Conservation (phyloP, 75 land plant genomes). For the Cunninghamia lanceolata region DNA sequence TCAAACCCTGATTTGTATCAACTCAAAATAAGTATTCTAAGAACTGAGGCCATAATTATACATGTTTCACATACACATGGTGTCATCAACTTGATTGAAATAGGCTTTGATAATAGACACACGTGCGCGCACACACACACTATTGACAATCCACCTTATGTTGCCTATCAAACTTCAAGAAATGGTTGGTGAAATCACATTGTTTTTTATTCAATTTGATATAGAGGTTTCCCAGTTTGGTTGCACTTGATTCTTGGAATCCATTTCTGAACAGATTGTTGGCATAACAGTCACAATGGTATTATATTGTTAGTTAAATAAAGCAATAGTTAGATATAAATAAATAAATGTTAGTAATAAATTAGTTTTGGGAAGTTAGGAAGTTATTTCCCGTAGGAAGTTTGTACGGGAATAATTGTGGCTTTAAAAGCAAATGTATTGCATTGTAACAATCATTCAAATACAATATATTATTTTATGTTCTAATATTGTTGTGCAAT, state of each 20-base stretch:
- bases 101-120: neutral
- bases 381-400: too few relatives aligned
- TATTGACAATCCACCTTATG: neutral
- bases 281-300: too few relatives aligned
- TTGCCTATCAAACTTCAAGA: neutral
- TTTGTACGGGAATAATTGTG: too few relatives aligned
- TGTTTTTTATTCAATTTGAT: conserved; percentile 5
- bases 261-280: conserved; percentile 60
- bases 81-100: neutral
- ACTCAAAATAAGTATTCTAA: too few relatives aligned
- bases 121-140: neutral
- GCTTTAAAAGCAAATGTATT: too few relatives aligned
- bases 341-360: too few relatives aligned
- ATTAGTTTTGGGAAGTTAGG: too few relatives aligned
- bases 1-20: neutral
- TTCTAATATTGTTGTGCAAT: too few relatives aligned
- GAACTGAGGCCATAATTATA: neutral
- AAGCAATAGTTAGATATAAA: too few relatives aligned
- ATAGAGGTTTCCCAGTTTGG: conserved; percentile 71
- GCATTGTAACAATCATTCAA: too few relatives aligned
- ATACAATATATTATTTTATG: too few relatives aligned
- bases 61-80: neutral
- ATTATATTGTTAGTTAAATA: too few relatives aligned
- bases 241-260: conserved; percentile 66
- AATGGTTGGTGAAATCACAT: neutral